Conservation (phyloP, 345 rosid species). For the Euphorbia pulcherrima region DNA sequence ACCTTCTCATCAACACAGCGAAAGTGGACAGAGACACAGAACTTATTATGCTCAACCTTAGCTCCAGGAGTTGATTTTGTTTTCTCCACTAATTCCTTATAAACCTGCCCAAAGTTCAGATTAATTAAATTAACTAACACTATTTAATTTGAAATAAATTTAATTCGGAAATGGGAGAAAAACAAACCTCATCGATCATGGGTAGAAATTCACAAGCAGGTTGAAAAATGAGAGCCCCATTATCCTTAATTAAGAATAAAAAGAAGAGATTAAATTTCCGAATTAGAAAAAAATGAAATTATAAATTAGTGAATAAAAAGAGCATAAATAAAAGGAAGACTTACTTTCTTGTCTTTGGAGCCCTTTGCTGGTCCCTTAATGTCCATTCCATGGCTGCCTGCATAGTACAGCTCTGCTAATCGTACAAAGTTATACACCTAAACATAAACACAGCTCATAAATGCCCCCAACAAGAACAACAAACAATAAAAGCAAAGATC, state of each 20-base stretch:
- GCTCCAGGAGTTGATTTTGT: slow-evolving; percentile 73
- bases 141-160: no score
- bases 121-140: neutral
- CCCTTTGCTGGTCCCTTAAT: slow-evolving; percentile 79
- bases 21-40: slow-evolving; percentile 83
- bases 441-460: neutral
- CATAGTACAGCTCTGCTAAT: slow-evolving; percentile 80
- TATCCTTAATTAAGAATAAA: slow-evolving; percentile 31
- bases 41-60: slow-evolving; percentile 79
- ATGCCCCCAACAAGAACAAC: no score
- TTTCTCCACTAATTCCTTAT: slow-evolving; percentile 49
- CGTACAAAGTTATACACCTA: slow-evolving; percentile 85
- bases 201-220: slow-evolving; percentile 84
- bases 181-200: slow-evolving; percentile 70
- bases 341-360: slow-evolving; percentile 51
- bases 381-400: slow-evolving; percentile 99
- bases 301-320: slow-evolving; percentile 7
- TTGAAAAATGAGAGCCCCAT: slow-evolving; percentile 55
- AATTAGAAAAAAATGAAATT: neutral
- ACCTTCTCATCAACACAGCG: slow-evolving; percentile 88
- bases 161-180: neutral
- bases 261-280: neutral
- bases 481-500: neutral
- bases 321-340: no score
- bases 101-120: slow-evolving; percentile 37